Conservation (phyloP, 106 monocot species). For the Amphibolis antarctica region DNA sequence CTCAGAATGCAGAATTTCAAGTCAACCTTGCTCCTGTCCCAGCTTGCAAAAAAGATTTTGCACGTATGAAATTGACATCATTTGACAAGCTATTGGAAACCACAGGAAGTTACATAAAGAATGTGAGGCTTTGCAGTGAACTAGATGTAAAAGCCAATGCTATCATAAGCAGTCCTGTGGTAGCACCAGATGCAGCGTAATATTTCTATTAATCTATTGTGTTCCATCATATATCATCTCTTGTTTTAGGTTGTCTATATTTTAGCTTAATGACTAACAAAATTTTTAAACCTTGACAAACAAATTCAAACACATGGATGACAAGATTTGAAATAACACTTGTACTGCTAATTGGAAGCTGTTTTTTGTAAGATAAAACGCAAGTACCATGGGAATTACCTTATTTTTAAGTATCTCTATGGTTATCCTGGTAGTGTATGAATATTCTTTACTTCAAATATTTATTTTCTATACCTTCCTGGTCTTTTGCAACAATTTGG, state of each 20-base stretch:
- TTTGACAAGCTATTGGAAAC: constrained; percentile 75
- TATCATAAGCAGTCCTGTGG: constrained; percentile 40
- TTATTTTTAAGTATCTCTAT: background rate
- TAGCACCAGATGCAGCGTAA: constrained; percentile 99
- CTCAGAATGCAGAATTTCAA: background rate
- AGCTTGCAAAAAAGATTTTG: constrained; percentile 83
- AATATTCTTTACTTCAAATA: too few species aligned
- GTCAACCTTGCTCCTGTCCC: constrained; percentile 52
- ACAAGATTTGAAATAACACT: too few species aligned
- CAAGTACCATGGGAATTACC: background rate
- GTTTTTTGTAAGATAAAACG: too few species aligned
- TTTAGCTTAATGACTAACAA: too few species aligned
- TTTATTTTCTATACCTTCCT: too few species aligned
- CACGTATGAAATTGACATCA: constrained; percentile 68
- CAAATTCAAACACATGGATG: too few species aligned
- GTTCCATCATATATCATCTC: constrained; percentile 3
- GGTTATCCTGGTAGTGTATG: too few species aligned
- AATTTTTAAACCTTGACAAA: too few species aligned
- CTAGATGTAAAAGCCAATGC: constrained; percentile 40
- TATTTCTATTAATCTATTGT: background rate
- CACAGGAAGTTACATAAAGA: constrained; percentile 71
- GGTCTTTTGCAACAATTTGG: too few species aligned
- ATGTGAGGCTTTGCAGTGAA: constrained; percentile 72
- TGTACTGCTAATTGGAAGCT: too few species aligned
- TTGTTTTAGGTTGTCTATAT: too few species aligned